Evolutionary conservation across 345 rosid genomes (phyloP), one percentile per base, ranked within the genome.

Genomic region (Acer negundo): DNA sequence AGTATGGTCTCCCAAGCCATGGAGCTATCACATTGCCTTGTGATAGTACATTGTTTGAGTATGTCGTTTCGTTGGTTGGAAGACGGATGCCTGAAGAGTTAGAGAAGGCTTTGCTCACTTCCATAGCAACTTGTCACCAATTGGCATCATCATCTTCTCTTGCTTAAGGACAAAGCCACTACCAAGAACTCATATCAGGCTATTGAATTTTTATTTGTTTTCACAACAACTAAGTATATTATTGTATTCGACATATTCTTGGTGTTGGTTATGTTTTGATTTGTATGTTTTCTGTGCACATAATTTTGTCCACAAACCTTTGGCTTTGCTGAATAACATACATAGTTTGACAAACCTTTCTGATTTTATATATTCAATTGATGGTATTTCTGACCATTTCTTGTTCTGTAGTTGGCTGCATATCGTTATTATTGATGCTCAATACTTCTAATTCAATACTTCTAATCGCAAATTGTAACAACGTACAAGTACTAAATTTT

Each of bases 81-180:
- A 2, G 75, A 70, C 8, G 72, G 20, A n/a, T 83, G 35, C 74
- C 76, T 69, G 62, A 23, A 74, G 83, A 88, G 4, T 61, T 77
- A 0, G 84, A 77, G 67, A 86, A 70, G 8, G 77, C 87, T 59
- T 63, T 85, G 40, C 55, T 82, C 10, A 11, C 76, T 38, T 72
- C 74, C 24, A 19, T 61, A 3, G 56, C 77, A 15, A 20, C 67
- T 6, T 49, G 67, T 44, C 56, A 20, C 10, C 3, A 59, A 2
- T 77, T 35, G 19, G 28, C 35, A 42, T 24, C 66, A 58, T 44
- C 70, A 5, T 49, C 3, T 4, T 65, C 62, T 49, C 35, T 46
- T 44, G 24, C 49, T 68, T 40, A 56, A 46, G 35, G 62, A 10
- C 28, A 22, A 17, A 23, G 15, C 55, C 61, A 44, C 44, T 2